Evolutionary conservation across 2,329 filamentous ascomycete genomes (phyloP).

Genomic region (Cytospora paraplurivora): DNA sequence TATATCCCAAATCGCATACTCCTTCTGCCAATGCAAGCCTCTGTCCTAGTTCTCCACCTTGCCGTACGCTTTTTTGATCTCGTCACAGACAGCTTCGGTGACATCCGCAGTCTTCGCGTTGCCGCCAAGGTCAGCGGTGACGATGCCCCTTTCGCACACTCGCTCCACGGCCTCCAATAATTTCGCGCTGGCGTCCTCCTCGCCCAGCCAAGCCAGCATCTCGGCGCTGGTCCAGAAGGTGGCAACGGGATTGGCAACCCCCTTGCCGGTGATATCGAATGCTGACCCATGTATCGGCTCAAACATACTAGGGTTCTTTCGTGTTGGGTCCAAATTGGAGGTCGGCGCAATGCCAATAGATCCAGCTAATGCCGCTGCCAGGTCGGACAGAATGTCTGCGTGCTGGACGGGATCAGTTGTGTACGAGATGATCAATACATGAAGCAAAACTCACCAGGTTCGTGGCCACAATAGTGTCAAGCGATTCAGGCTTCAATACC

Average conservation of each 20-base stretch:
- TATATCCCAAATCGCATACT: neutral
- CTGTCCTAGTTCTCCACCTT: constrained; percentile 9
- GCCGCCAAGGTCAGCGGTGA: constrained; percentile 55
- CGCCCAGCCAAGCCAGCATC: constrained; percentile 57
- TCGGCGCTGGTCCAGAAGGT: constrained; percentile 58
- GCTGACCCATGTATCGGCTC: constrained; percentile 59
- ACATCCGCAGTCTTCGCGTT: constrained; percentile 32
- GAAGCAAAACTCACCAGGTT: constrained; percentile 47
- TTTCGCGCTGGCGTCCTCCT: constrained; percentile 48
- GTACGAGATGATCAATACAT: neutral
- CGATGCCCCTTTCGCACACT: constrained; percentile 50
- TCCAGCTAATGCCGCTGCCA: constrained; percentile 68
- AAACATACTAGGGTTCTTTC: constrained; percentile 57
- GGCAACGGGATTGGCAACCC: constrained; percentile 55
- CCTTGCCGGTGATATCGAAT: constrained; percentile 57
- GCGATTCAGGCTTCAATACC: constrained; percentile 58
- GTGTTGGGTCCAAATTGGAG: constrained; percentile 61
- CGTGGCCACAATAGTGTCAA: constrained; percentile 66
- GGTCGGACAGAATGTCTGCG: constrained; percentile 67
- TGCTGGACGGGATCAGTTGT: constrained; percentile 31
- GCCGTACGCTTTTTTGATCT: constrained; percentile 26
- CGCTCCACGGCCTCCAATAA: constrained; percentile 52
- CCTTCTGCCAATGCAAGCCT: neutral
- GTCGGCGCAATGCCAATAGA: constrained; percentile 70
- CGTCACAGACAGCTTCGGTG: constrained; percentile 30